Percentiles rank a stretch among this genome's conserved stretches.
phyloP scores from a whole-genome alignment of 768 basidiomycete species.

The Trametes meyenii region DNA sequence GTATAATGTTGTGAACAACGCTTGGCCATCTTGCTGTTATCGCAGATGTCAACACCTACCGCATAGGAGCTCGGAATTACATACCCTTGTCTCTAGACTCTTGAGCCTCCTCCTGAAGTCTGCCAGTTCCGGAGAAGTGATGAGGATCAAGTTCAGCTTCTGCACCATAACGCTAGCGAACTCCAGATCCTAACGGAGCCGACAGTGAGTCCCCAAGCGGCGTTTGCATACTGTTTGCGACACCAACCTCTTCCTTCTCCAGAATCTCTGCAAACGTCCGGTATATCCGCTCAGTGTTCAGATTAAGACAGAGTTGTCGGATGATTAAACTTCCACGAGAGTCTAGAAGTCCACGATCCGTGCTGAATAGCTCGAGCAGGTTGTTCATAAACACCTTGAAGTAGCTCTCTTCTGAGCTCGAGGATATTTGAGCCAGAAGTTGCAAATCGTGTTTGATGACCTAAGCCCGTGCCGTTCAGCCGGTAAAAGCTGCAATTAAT shows the following conservation, averaged over 20 bases:
- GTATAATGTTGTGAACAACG: conserved; percentile 90
- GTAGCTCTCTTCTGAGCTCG: conserved; percentile 92
- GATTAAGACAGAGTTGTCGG: conserved; percentile 88
- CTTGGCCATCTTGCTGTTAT: conserved; percentile 89
- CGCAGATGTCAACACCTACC: background rate
- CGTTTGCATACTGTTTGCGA: too few relatives aligned
- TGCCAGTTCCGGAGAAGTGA: conserved; percentile 93
- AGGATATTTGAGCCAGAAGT: conserved; percentile 95
- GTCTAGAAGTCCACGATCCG: conserved; percentile 87
- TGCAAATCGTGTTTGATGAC: conserved; percentile 97
- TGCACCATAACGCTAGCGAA: conserved; percentile 98
- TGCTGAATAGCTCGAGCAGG: conserved; percentile 91
- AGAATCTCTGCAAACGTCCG: conserved; percentile 94
- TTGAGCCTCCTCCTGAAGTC: conserved; percentile 94
- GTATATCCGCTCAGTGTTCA: conserved; percentile 96
- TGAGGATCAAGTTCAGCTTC: conserved; percentile 94
- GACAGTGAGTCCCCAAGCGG: background rate
- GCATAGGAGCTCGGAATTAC: conserved; percentile 29
- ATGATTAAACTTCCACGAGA: conserved; percentile 95
- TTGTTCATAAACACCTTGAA: conserved; percentile 97
- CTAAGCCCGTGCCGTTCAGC: conserved; percentile 38
- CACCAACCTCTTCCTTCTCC: conserved; percentile 92
- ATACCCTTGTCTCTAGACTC: conserved; percentile 88
- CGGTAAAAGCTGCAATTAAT: background rate
- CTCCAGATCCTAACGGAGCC: conserved; percentile 76